phyloP scores from a whole-genome alignment of 2,329 filamentous ascomycete species.

The Ascochyta koolunga region DNA sequence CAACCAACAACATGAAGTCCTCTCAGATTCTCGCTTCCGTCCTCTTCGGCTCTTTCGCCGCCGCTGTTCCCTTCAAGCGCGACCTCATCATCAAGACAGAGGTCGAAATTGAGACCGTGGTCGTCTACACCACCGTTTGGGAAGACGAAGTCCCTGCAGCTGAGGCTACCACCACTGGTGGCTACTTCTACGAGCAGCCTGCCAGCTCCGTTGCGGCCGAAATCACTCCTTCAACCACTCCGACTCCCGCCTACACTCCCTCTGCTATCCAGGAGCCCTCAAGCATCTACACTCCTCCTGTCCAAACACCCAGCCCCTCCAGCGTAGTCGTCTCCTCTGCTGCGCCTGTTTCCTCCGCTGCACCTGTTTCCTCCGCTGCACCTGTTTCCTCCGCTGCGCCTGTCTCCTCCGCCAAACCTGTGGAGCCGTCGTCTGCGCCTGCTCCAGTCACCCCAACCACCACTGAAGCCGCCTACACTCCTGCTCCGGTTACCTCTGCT shows the following conservation, averaged over 20 bases:
- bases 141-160: slow-evolving; percentile 28
- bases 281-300: slow-evolving; percentile 22
- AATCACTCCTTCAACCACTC: slow-evolving; percentile 21
- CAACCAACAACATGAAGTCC: slow-evolving; percentile 44
- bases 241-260: slow-evolving; percentile 15
- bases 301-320: slow-evolving; percentile 3
- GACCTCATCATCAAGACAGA: slow-evolving; percentile 43
- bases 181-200: slow-evolving; percentile 32
- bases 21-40: slow-evolving; percentile 43
- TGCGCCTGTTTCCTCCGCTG: background rate
- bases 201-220: slow-evolving; percentile 22
- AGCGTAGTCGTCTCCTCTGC: background rate
- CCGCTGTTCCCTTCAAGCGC: slow-evolving; percentile 44
- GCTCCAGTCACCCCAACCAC: slow-evolving; percentile 11
- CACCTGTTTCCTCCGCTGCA: slow-evolving; percentile 4
- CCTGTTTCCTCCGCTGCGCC: slow-evolving; percentile 8
- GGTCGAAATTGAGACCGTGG: slow-evolving; percentile 41
- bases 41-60: slow-evolving; percentile 44
- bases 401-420: slow-evolving; percentile 15
- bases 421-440: slow-evolving; percentile 16
- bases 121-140: slow-evolving; percentile 46
- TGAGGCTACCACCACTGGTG: slow-evolving; percentile 23
- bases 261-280: slow-evolving; percentile 15
- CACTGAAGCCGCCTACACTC: slow-evolving; percentile 18
- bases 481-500: slow-evolving; percentile 10